Base-by-base conservation (phyloP, 2,329 filamentous ascomycete species). In the Curvularia spicifera region DNA sequence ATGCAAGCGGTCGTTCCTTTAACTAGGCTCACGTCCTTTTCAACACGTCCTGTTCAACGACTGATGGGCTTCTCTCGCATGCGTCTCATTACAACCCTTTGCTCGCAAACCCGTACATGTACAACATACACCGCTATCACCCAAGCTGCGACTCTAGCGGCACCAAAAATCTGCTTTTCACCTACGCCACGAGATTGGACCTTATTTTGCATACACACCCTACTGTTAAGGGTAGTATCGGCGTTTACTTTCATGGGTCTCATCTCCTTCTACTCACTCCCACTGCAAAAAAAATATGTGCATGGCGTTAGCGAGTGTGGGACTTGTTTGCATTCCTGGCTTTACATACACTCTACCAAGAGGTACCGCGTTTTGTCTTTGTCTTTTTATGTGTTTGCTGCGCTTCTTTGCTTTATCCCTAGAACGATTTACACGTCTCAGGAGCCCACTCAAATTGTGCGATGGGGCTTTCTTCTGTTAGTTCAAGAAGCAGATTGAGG, bases 11-110 rank as follows among this genome's bases (percentile, higher is more conserved):
- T 42, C 69, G 74, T 77, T 68, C 74, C 74, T 76, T 76, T 76
- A 46, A 61, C 56, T 77, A 76, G 74, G 74, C 71, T 61, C 74
- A 77, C 74, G 74, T 66, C 63, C 51, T n/a, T 22, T 6, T 22
- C 40, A 29, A 13, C 35, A 47, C 55, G 53, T 51, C 28, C 10
- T 43, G 56, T 33, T 40, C 33, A 44, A 45, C 31, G 51, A 58
- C 18, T 58, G 51, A 55, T 55, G 35, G 9, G 52, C 52, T 46
- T 51, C 13, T 18, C 39, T 44, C 39, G 18, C 26, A 43, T 35
- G 42, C 31, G 28, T 31, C 37, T 29, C 24, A 53, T 46, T 39
- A 45, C 22, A 29, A 45, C 8, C 20, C 18, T 45, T 45, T 52
- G 20, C 40, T 45, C 29, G 50, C 50, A 37, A 31, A 54, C 20